phyloP scores from a whole-genome alignment of 192 early-diverging fungal species.

The Neocallimastix lanati region DNA sequence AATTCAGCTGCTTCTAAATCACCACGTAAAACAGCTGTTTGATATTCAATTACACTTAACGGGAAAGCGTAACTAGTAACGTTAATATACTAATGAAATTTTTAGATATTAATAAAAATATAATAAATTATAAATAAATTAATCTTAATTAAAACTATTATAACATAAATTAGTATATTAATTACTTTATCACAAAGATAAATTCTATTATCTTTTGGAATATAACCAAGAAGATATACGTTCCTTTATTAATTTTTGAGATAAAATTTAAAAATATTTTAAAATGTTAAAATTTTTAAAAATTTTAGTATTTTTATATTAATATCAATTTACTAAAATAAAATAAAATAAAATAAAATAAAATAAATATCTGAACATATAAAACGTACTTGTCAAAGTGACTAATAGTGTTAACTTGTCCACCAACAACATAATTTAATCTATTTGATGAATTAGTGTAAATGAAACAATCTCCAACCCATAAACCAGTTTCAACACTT shows the following conservation, averaged over 20 bases:
- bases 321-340: too few species aligned
- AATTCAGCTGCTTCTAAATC: conserved; percentile 66
- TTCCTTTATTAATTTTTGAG: conserved; percentile 11
- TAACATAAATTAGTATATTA: background rate
- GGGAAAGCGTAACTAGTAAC: conserved; percentile 81
- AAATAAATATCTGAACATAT: too few species aligned
- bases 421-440: conserved; percentile 90
- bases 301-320: too few species aligned
- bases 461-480: conserved; percentile 99
- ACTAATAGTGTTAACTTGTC: conserved; percentile 78
- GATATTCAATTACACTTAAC: conserved; percentile 90
- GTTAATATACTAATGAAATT: conserved; percentile 46
- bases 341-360: too few species aligned
- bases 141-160: too few species aligned
- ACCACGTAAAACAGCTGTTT: conserved; percentile 87
- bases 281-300: too few species aligned
- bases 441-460: conserved; percentile 82
- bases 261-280: too few species aligned
- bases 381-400: conserved; percentile 89
- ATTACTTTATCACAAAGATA: conserved; percentile 74
- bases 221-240: conserved; percentile 87
- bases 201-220: conserved; percentile 80
- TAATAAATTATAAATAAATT: conserved; percentile 1
- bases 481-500: conserved; percentile 80
- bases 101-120: background rate